A percentile compares a stretch with the other conserved stretches of the same genome.
phyloP scores from a whole-genome alignment of 208 protist genomes.

The Leishmania turanica region DNA sequence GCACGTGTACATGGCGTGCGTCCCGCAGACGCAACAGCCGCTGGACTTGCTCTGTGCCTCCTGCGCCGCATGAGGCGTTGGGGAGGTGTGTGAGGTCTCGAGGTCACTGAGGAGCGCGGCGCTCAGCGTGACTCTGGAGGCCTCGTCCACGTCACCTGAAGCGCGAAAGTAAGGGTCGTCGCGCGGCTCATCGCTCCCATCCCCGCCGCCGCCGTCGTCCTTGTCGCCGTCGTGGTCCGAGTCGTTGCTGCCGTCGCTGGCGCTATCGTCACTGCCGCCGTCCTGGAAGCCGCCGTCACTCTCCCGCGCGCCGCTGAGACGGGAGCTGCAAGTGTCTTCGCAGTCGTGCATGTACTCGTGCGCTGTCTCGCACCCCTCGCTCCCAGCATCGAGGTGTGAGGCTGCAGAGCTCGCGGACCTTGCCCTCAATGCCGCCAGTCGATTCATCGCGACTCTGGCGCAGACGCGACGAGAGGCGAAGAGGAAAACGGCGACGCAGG shows the following conservation, averaged over 20 bases:
- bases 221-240: background rate
- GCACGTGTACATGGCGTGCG: conserved; percentile 69
- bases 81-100: conserved; percentile 6
- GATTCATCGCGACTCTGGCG: background rate
- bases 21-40: conserved; percentile 72
- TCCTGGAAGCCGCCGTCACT: background rate
- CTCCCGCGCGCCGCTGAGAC: background rate
- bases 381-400: background rate
- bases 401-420: background rate
- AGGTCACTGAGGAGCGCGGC: conserved; percentile 41
- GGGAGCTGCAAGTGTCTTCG: background rate
- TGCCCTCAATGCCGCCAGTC: background rate
- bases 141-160: background rate
- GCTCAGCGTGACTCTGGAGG: conserved; percentile 13
- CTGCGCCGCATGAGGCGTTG: background rate
- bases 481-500: background rate
- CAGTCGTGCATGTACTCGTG: background rate
- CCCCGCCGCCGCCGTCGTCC: background rate
- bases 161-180: background rate
- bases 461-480: background rate
- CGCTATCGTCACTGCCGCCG: background rate
- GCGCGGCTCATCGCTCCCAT: background rate
- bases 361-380: background rate
- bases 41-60: background rate
- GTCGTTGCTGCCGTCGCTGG: conserved; percentile 1